Percentiles rank a stretch among this genome's conserved stretches.
Evolutionary conservation across 345 rosid species (phyloP).

Genomic region (Populus euphratica): DNA sequence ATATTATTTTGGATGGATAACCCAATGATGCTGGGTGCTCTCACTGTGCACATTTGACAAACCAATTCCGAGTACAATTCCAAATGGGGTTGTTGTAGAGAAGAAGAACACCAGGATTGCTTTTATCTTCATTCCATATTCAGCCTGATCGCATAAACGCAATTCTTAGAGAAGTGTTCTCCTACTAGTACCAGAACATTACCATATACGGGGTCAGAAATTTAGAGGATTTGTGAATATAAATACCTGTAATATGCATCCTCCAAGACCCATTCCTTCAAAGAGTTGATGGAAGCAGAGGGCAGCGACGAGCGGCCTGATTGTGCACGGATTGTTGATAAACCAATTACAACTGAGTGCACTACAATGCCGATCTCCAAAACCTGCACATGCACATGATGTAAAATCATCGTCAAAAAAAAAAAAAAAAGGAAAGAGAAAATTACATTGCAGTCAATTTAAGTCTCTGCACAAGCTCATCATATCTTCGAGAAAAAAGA

Average conservation of each 20-base stretch:
- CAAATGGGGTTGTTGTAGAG: slow-evolving; percentile 65
- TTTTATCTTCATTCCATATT: slow-evolving; percentile 44
- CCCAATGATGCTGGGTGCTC: slow-evolving; percentile 8
- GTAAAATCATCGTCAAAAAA: neutral
- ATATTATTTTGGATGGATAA: too few species aligned
- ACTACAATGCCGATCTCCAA: slow-evolving; percentile 73
- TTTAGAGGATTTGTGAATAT: neutral
- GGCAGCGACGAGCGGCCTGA: slow-evolving; percentile 69
- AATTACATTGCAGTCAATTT: neutral
- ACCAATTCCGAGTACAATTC: slow-evolving; percentile 57
- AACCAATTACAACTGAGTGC: slow-evolving; percentile 73
- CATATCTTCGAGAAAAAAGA: neutral
- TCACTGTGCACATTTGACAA: slow-evolving; percentile 51
- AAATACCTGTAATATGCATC: slow-evolving; percentile 71
- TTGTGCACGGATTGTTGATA: slow-evolving; percentile 63
- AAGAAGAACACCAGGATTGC: slow-evolving; percentile 60
- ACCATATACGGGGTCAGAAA: neutral
- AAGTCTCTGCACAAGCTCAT: neutral
- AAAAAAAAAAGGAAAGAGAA: neutral
- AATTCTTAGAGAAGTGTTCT: neutral
- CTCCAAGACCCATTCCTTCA: slow-evolving; percentile 87
- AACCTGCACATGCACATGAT: slow-evolving; percentile 36
- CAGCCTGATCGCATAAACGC: slow-evolving; percentile 35
- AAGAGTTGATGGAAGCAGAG: slow-evolving; percentile 90
- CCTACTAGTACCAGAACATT: neutral